Evolutionary conservation across 1,284 basidiomycete genomes (phyloP).

Genomic region (Xanthoconium separans): DNA sequence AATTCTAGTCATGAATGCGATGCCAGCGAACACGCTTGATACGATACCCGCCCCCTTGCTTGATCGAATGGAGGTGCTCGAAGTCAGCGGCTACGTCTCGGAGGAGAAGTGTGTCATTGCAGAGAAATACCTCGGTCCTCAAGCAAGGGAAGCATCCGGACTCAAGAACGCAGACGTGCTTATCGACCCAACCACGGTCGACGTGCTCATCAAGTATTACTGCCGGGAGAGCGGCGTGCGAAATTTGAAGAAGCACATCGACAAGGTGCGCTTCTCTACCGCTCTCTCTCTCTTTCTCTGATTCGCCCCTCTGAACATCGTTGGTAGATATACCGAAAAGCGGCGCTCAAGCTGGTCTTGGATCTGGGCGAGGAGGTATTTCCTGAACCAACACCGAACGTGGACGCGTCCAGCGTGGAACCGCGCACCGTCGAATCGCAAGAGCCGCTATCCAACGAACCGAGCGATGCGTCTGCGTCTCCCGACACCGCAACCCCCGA

Average conservation of each 20-base stretch:
- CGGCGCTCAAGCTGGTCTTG: conserved; percentile 89
- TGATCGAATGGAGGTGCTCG: conserved; percentile 97
- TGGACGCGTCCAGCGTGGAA: conserved; percentile 20
- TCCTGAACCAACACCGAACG: conserved; percentile 57
- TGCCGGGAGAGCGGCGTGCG: conserved; percentile 96
- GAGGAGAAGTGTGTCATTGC: conserved; percentile 97
- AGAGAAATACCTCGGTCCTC: conserved; percentile 87
- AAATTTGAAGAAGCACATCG: conserved; percentile 94
- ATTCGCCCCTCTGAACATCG: background rate
- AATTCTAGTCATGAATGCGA: background rate
- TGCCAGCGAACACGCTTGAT: conserved; percentile 81
- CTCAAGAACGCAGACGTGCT: conserved; percentile 82
- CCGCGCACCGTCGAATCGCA: conserved; percentile 40
- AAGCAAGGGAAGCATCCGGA: conserved; percentile 91
- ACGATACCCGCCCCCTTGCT: conserved; percentile 96
- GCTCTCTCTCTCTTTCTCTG: background rate
- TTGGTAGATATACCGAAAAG: conserved; percentile 92
- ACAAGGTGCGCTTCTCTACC: conserved; percentile 78
- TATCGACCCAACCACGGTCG: conserved; percentile 79
- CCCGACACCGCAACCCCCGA: conserved; percentile 23
- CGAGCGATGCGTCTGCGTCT: conserved; percentile 17
- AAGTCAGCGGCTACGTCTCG: conserved; percentile 95
- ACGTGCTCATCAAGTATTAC: conserved; percentile 93
- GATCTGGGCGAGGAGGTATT: conserved; percentile 89
- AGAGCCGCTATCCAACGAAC: conserved; percentile 38